These are phyloP conservation scores for Nakaseomyces sp. DNA, from an alignment of 1,139 yeast species.

Conservation along the genomic window DNA sequence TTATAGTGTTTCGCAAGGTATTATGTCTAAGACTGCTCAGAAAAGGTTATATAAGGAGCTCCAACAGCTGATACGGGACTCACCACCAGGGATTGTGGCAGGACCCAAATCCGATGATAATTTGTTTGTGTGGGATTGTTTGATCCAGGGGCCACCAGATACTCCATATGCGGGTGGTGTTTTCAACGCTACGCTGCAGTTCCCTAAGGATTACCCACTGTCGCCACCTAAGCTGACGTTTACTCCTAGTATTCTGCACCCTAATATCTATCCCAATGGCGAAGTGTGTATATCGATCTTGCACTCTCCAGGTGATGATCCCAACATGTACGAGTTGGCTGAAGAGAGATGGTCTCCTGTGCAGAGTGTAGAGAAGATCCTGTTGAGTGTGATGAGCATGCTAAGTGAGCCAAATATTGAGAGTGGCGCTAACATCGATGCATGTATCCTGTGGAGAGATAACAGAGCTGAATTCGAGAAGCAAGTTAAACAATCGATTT, in stretches of 20 bases:
- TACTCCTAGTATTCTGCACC: conserved; percentile 80
- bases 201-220: conserved; percentile 86
- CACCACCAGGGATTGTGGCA: conserved; percentile 93
- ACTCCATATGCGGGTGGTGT: conserved; percentile 93
- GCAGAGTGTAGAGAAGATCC: conserved; percentile 90
- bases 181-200: conserved; percentile 72
- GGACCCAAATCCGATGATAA: conserved; percentile 81
- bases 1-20: no score
- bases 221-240: conserved; percentile 83
- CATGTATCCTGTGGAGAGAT: conserved; percentile 91
- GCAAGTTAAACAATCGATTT: conserved; percentile 39
- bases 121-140: conserved; percentile 82
- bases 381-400: conserved; percentile 90
- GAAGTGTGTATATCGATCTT: conserved; percentile 91
- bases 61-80: conserved; percentile 73
- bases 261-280: conserved; percentile 89
- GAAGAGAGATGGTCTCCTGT: conserved; percentile 98
- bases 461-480: conserved; percentile 57
- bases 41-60: conserved; percentile 79
- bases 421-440: conserved; percentile 95
- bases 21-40: conserved; percentile 62
- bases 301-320: conserved; percentile 96
- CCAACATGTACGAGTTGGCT: conserved; percentile 87
- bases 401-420: conserved; percentile 94
- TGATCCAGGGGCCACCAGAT: conserved; percentile 86